These are phyloP conservation scores for Aureobasidium vineae DNA, from an alignment of 2,329 filamentous ascomycete species.

Conservation along the genomic window DNA sequence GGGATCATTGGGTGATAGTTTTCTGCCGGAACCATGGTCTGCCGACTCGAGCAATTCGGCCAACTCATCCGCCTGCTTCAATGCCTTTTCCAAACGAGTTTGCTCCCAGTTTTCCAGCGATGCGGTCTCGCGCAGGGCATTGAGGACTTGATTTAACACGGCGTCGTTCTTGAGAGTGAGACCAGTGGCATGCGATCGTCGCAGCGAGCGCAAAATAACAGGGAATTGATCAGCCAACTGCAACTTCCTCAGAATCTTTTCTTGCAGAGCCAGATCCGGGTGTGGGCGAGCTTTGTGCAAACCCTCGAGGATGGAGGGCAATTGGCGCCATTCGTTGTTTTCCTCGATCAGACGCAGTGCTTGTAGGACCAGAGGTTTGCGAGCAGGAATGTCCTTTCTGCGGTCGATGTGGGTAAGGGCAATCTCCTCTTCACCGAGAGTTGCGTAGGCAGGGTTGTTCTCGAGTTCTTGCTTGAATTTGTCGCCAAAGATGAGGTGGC, in stretches of 20 bases:
- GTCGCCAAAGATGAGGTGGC: conserved; percentile 44
- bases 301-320: conserved; percentile 38
- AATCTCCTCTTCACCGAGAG: conserved; percentile 44
- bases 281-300: conserved; percentile 33
- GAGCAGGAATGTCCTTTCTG: conserved; percentile 35
- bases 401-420: conserved; percentile 39
- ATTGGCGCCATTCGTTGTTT: conserved; percentile 39
- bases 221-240: conserved; percentile 34
- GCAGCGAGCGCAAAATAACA: conserved; percentile 37
- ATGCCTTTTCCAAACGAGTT: conserved; percentile 41
- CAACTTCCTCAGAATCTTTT: conserved; percentile 40
- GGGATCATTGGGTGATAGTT: conserved; percentile 34
- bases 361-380: conserved; percentile 33
- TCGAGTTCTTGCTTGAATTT: conserved; percentile 45
- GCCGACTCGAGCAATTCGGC: conserved; percentile 44
- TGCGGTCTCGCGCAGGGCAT: conserved; percentile 40
- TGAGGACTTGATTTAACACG: conserved; percentile 40
- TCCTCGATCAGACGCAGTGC: conserved; percentile 36
- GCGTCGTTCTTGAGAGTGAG: conserved; percentile 36
- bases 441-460: conserved; percentile 45
- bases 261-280: conserved; percentile 31
- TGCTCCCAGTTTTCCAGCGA: conserved; percentile 39
- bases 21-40: conserved; percentile 39
- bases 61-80: conserved; percentile 42
- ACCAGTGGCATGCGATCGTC: conserved; percentile 37